Conservation (phyloP, 768 basidiomycete species). For the Lactarius akahatsu region DNA sequence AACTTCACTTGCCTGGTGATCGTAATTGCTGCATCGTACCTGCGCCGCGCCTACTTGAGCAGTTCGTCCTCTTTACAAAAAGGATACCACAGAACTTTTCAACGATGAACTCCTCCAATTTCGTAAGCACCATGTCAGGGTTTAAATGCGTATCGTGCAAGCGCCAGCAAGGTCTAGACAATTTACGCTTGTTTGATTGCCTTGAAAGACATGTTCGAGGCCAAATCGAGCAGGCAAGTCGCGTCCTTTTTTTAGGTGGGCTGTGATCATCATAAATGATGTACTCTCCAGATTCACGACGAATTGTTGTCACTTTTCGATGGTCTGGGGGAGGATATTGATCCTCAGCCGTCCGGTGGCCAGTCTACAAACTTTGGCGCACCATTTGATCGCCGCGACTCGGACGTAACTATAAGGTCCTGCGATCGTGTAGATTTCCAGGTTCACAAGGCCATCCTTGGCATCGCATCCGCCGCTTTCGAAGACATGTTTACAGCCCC, state of each 20-base stretch:
- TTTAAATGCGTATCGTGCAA: background rate
- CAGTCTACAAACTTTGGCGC: constrained; percentile 4
- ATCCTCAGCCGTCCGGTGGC: background rate
- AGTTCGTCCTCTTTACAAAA: background rate
- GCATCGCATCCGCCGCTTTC: constrained; percentile 59
- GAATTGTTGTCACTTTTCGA: background rate
- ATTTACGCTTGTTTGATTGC: constrained; percentile 6
- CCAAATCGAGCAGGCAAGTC: background rate
- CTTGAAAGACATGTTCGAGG: constrained; percentile 2
- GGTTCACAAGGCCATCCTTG: constrained; percentile 54
- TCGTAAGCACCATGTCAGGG: constrained; percentile 2
- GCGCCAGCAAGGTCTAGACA: background rate
- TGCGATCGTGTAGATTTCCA: constrained; percentile 53
- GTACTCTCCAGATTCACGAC: background rate
- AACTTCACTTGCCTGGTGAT: background rate
- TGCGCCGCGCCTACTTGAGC: background rate
- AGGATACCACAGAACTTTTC: background rate
- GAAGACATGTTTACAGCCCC: constrained; percentile 47
- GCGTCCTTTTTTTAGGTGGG: background rate
- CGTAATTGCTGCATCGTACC: background rate
- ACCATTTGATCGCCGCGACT: constrained; percentile 20
- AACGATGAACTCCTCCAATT: background rate
- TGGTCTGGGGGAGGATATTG: background rate
- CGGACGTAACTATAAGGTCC: constrained; percentile 53
- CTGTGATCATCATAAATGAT: background rate